Conservation (phyloP, 2,329 filamentous ascomycete species). For the Diplocarpon rosae region DNA sequence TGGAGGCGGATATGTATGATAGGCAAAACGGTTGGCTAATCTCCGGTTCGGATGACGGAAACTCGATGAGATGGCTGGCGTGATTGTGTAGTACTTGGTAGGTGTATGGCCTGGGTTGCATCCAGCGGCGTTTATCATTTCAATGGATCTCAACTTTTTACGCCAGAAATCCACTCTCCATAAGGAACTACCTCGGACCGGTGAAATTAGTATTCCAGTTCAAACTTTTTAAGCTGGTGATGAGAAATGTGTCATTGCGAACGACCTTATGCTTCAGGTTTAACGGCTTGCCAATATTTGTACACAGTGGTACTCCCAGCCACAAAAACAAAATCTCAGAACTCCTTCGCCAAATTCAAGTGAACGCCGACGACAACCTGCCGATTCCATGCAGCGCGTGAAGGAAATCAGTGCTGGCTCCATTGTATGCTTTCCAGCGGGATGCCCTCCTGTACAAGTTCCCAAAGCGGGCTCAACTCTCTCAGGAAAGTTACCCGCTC, state of each 20-base stretch:
- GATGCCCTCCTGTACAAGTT: slow-evolving; percentile 92
- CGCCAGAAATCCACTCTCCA: neutral
- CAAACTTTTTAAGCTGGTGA: neutral
- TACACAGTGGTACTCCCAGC: slow-evolving; percentile 6
- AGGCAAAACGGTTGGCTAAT: neutral
- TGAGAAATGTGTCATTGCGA: slow-evolving; percentile 6
- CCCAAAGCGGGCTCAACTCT: slow-evolving; percentile 93
- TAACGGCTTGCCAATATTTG: slow-evolving; percentile 4
- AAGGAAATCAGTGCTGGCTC: slow-evolving; percentile 68
- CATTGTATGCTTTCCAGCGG: slow-evolving; percentile 95
- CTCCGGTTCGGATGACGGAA: neutral
- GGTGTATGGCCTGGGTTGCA: neutral
- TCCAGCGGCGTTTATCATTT: slow-evolving; percentile 12
- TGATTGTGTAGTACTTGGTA: neutral
- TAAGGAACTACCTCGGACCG: neutral
- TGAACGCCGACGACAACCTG: neutral
- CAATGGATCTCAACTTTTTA: slow-evolving; percentile 17
- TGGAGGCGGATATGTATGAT: slow-evolving; percentile 3
- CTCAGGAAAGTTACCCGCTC: slow-evolving; percentile 87
- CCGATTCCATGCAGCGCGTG: neutral
- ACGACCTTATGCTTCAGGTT: neutral
- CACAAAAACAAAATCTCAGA: neutral
- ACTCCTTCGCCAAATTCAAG: slow-evolving; percentile 3
- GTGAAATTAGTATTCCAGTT: neutral
- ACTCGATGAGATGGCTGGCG: slow-evolving; percentile 1